Evolutionary conservation across 1,139 yeast genomes (phyloP).

Genomic region (Saccharomyces hybrid): DNA sequence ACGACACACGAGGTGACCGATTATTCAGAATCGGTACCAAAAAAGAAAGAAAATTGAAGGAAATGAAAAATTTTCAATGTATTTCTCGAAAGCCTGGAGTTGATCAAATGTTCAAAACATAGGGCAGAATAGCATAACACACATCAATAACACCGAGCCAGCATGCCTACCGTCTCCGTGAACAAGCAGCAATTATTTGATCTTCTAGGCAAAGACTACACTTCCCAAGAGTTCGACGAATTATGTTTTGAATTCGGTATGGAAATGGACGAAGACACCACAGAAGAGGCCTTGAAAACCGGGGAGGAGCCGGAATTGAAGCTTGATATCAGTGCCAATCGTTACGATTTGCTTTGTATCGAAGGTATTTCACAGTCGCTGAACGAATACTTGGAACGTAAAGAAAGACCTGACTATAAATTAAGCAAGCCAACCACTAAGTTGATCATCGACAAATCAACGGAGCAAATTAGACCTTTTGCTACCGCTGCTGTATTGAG

Average conservation of each 20-base stretch:
- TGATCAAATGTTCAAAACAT: not conserved
- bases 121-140: not conserved
- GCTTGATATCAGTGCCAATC: constrained; percentile 95
- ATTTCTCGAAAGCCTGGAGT: constrained; percentile 1
- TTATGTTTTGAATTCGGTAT: constrained; percentile 96
- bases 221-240: constrained; percentile 92
- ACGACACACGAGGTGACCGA: not conserved
- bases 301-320: constrained; percentile 93
- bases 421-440: constrained; percentile 54
- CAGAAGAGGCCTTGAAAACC: constrained; percentile 65
- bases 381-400: constrained; percentile 77
- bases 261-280: constrained; percentile 90
- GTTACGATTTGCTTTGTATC: constrained; percentile 95
- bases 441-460: constrained; percentile 68
- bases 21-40: not conserved
- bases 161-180: constrained; percentile 93
- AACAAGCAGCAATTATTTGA: constrained; percentile 88
- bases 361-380: constrained; percentile 97
- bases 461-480: constrained; percentile 73
- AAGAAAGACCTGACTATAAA: constrained; percentile 57
- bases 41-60: not conserved
- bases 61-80: not conserved
- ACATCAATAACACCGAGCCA: not conserved
- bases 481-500: constrained; percentile 93
- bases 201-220: constrained; percentile 69